phyloP scores from a whole-genome alignment of 139 green algal species.

The Picochlorum sp. region DNA sequence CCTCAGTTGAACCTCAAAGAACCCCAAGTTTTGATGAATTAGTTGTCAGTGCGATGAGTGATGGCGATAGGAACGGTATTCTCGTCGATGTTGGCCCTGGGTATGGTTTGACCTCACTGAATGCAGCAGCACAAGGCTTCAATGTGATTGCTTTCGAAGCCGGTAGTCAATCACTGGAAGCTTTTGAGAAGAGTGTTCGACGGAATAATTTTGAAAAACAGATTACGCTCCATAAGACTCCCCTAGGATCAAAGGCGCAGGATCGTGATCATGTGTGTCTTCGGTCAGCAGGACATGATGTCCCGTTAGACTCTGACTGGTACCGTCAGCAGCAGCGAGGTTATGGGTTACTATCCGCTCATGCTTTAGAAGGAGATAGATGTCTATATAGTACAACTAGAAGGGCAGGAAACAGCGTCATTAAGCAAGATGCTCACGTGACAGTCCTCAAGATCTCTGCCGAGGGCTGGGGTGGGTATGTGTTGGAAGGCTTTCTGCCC shows the following conservation, averaged over 20 bases:
- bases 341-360: constrained; percentile 18
- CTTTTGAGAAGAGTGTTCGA: constrained; percentile 43
- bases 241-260: constrained; percentile 36
- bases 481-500: constrained; percentile 50
- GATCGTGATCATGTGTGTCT: constrained; percentile 25
- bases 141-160: constrained; percentile 65
- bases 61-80: constrained; percentile 6
- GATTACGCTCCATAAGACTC: constrained; percentile 29
- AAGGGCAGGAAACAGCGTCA: background rate
- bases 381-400: constrained; percentile 20
- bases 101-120: constrained; percentile 63
- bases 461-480: constrained; percentile 54
- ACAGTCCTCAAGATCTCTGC: constrained; percentile 45
- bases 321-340: constrained; percentile 23
- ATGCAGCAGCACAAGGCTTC: constrained; percentile 60
- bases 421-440: constrained; percentile 23
- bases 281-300: constrained; percentile 5
- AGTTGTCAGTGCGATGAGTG: constrained; percentile 46
- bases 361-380: background rate
- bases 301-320: background rate
- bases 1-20: constrained; percentile 38
- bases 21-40: constrained; percentile 61
- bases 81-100: constrained; percentile 74
- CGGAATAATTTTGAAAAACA: constrained; percentile 63
- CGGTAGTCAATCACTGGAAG: constrained; percentile 27